Evolutionary conservation across 2,329 filamentous ascomycete species (phyloP), one percentile per base, ranked within the genome.

Genomic region (Huntiella decipiens): DNA sequence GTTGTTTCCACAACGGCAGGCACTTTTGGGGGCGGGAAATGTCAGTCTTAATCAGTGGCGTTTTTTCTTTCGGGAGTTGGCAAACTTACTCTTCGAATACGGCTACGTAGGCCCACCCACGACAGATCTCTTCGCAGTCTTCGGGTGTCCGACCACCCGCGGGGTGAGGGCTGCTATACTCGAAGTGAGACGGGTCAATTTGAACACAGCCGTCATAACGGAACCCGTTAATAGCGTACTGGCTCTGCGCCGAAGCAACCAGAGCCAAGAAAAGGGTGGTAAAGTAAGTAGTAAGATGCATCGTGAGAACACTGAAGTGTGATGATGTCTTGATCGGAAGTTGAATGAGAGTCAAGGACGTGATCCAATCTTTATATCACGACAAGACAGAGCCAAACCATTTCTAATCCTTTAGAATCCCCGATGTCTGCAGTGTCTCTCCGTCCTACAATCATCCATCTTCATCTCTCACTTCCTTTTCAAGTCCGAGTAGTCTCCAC

Each of bases 151-250:
- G 46, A 38, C 47, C 46, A 10, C 46, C 49, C 12, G 47, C 34
- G 10, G 46, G 46, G 17, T 49, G 43, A 3, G 47, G 42, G 16
- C 43, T 33, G 4, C 37, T 41, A 19, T 45, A 17, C 7, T 43
- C 36, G 19, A 44, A 48, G 28, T 10, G 36, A 15, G 31, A 13
- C 6, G 38, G 38, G 16, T 38, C n/a, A 35, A 50, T 17, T 38
- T 47, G 44, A 2, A 48, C 44, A 28, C 51, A 52, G 37, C 51
- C 49, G 35, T 46, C 37, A 19, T 52, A 52, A 28, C 34, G 44
- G 45, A 44, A 51, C 13, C 42, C 42, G 3, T 38, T 28, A 7
- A 49, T 42, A 10, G 47, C 47, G 36, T 50, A 47, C 12, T 49
- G 36, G 6, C 31, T 35, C 36, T 52, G 51, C 36, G 49, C 47